Evolutionary conservation across 257 asterid genomes (phyloP).

Genomic region (Solanum appendiculatum): DNA sequence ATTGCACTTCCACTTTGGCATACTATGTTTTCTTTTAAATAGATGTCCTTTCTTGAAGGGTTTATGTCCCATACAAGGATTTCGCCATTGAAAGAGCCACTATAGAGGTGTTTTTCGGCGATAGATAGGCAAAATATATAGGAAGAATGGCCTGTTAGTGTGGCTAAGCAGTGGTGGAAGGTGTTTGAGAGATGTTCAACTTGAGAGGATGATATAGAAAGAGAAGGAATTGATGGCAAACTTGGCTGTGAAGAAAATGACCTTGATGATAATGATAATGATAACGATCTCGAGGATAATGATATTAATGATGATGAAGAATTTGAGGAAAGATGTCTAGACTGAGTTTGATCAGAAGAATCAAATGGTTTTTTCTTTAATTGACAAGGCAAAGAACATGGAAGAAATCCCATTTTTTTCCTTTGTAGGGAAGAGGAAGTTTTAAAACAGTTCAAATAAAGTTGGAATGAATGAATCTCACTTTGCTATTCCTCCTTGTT

Average conservation of each 20-base stretch:
- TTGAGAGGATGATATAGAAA: conserved; percentile 34
- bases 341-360: conserved; percentile 3
- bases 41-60: background rate
- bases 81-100: conserved; percentile 50
- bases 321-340: background rate
- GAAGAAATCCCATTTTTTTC: conserved; percentile 7
- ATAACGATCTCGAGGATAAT: conserved; percentile 26
- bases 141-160: conserved; percentile 48
- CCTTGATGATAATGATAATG: conserved; percentile 29
- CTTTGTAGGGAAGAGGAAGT: background rate
- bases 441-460: background rate
- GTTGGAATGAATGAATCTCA: background rate
- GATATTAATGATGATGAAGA: conserved; percentile 32
- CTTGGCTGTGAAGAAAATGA: conserved; percentile 46
- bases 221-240: conserved; percentile 53
- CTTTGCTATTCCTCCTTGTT: background rate
- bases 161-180: conserved; percentile 29
- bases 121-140: conserved; percentile 39
- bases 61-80: conserved; percentile 34
- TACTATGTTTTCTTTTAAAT: background rate
- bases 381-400: background rate
- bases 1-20: conserved; percentile 35
- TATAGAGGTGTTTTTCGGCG: conserved; percentile 48
- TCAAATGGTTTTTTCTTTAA: conserved; percentile 10
- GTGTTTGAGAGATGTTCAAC: conserved; percentile 19